Base-by-base conservation (phyloP, 179 eudicot species). In the Camellia oleifera region DNA sequence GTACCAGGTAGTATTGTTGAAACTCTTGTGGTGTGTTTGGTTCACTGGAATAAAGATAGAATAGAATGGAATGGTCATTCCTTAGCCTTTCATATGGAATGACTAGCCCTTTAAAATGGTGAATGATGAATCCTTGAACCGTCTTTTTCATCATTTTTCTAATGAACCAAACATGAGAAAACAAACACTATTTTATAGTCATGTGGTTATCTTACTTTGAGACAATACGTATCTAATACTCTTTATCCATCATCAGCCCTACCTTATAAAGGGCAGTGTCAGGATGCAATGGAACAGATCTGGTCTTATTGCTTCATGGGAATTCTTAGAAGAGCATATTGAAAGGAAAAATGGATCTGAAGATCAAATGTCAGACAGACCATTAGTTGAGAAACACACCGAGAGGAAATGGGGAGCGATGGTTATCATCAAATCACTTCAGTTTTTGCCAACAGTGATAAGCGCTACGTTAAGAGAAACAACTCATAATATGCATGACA, bases 261-360 rank as follows among this genome's bases (percentile, higher is more conserved):
- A 90, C 83, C 98, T 97, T 80, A 86, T 95, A 71, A 93, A 90
- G 82, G 98, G 97, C 77, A 97, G 98, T 87, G 97, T 97, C 75
- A 91, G 98, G 82, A 97, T 97, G 99, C 99, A 95, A 85, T 95
- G 99, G 98, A 98, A 97, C 82, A 86, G 98, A 86, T 85, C 89
- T 67, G 98, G 98, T n/a, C 98, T 95, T 80, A 93, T 97, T 75
- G 96, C 96, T 83, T 90, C 98, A 13, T 97, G 99, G 99, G 93
- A 95, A 85, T 97, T 95, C 85, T 76, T 90, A 87, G 98, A 97
- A 82, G 99, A 90, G 88, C 93, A 92, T 79, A 76, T 87, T 45
- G 93, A 91, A 80, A 85, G 87, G 81, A 84, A 82, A 40, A 83
- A 74, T 82, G 82, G 72, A 58, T 82, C 82, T 54, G 89, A 87